Evolutionary conservation across 345 rosid species (phyloP).

Genomic region (Cardamine chenopodiifolia): DNA sequence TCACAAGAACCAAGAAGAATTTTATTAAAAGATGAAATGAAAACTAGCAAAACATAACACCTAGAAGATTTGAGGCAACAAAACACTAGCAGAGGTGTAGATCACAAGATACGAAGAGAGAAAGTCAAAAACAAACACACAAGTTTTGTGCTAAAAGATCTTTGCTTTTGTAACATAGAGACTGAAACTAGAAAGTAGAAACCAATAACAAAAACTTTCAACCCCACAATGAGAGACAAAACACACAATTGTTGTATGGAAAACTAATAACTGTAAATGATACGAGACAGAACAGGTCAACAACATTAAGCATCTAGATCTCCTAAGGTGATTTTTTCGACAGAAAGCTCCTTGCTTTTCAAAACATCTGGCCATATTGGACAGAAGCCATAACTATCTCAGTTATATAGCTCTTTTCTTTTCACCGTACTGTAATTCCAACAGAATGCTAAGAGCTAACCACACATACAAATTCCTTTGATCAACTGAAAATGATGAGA

Average conservation of each 20-base stretch:
- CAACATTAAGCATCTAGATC: not conserved
- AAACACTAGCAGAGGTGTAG: conserved; percentile 2
- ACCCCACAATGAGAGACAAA: not conserved
- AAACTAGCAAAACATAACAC: conserved; percentile 1
- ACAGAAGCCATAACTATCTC: conserved; percentile 8
- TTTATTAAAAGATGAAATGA: not conserved
- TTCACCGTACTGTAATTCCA: not conserved
- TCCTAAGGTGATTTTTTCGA: not conserved
- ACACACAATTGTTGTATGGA: not conserved
- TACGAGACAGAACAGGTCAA: not conserved
- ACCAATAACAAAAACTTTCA: not conserved
- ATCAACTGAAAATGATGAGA: not conserved
- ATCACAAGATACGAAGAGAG: conserved; percentile 12
- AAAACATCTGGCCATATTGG: not conserved
- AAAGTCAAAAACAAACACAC: not conserved
- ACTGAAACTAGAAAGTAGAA: conserved; percentile 18
- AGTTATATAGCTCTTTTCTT: not conserved
- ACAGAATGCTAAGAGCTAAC: conserved; percentile 13
- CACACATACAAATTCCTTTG: not conserved
- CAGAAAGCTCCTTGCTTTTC: not conserved
- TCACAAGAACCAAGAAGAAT: not conserved
- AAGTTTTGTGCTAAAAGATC: not conserved
- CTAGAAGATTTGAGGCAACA: conserved; percentile 21
- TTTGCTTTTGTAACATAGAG: not conserved
- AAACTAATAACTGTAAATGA: not conserved